These are phyloP conservation scores for Graphium sp. DNA, from an alignment of 2,329 filamentous ascomycete genomes.

Conservation along the genomic window DNA sequence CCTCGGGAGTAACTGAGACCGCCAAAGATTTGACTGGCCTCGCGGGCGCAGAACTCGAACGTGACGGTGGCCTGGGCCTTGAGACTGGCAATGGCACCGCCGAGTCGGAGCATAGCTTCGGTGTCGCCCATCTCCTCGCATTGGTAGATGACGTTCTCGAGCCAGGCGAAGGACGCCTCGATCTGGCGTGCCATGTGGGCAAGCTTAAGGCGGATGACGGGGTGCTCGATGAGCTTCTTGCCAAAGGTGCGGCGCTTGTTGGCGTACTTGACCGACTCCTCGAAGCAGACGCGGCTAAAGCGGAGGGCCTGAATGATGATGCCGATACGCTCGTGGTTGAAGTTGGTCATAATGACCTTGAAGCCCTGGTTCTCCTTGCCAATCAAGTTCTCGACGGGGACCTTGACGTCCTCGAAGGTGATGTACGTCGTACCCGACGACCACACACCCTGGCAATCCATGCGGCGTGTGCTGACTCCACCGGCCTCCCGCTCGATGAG, in stretches of 20 bases:
- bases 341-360: constrained; percentile 99
- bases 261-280: constrained; percentile 91
- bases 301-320: constrained; percentile 96
- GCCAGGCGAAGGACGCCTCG: constrained; percentile 92
- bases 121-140: constrained; percentile 85
- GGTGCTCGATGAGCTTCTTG: constrained; percentile 91
- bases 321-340: constrained; percentile 97
- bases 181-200: constrained; percentile 98
- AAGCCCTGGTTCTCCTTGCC: constrained; percentile 98
- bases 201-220: constrained; percentile 93
- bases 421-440: constrained; percentile 91
- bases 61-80: constrained; percentile 91
- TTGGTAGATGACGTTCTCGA: constrained; percentile 90
- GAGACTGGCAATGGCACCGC: constrained; percentile 80
- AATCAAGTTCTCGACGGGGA: constrained; percentile 95
- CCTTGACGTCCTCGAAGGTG: constrained; percentile 97
- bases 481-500: constrained; percentile 76
- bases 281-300: constrained; percentile 92
- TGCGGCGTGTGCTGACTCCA: constrained; percentile 80
- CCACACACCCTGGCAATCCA: constrained; percentile 99
- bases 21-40: constrained; percentile 95
- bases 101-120: constrained; percentile 90
- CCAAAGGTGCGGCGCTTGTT: constrained; percentile 95
- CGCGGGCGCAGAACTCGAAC: constrained; percentile 94
- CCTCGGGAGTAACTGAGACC: constrained; percentile 83